These are phyloP conservation scores for Fonsecaea nubica DNA, from an alignment of 2,329 filamentous ascomycete species.

Conservation along the genomic window DNA sequence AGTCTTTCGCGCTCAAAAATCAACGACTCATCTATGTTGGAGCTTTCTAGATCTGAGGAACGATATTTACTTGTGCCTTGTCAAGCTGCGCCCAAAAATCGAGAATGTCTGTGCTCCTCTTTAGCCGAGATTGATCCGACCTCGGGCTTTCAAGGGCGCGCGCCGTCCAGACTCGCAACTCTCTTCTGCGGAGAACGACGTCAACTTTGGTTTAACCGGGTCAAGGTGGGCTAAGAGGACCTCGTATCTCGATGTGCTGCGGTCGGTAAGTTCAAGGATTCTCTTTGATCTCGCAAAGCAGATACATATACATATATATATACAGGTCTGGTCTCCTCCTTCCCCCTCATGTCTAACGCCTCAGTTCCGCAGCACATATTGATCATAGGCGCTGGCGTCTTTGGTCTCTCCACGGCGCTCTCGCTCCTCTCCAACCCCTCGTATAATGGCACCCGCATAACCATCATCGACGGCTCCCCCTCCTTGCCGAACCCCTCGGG, in stretches of 20 bases:
- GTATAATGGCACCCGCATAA: conserved; percentile 52
- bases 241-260: conserved; percentile 4
- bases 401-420: conserved; percentile 72
- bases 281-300: not conserved
- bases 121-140: conserved; percentile 23
- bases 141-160: conserved; percentile 13
- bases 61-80: not conserved
- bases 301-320: not conserved
- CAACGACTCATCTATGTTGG: not conserved
- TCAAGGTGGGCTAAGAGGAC: not conserved
- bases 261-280: not conserved
- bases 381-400: conserved; percentile 72
- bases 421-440: conserved; percentile 66
- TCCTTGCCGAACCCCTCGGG: conserved; percentile 64
- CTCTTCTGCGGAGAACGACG: conserved; percentile 23
- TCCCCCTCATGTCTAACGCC: conserved; percentile 14
- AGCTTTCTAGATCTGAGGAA: not conserved
- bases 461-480: conserved; percentile 63
- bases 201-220: not conserved
- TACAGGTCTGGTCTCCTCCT: too few species aligned
- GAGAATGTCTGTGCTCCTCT: not conserved
- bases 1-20: not conserved
- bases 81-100: not conserved
- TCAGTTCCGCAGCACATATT: conserved; percentile 49
- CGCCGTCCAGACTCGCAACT: not conserved